phyloP scores from a whole-genome alignment of 2,329 filamentous ascomycete genomes.

The Cyanodermella asteris region DNA sequence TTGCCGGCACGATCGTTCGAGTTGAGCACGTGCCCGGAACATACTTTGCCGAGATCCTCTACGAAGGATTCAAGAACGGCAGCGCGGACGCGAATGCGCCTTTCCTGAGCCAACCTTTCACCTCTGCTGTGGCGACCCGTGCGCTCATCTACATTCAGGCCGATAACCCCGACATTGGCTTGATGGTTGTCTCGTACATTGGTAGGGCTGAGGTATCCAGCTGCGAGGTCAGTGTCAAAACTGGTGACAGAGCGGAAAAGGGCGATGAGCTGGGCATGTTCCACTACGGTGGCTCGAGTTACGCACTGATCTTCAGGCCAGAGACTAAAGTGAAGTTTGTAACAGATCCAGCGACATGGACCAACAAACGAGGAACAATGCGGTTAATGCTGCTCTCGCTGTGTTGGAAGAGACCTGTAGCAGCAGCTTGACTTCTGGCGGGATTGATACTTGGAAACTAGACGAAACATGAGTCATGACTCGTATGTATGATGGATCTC shows the following conservation, averaged over 20 bases:
- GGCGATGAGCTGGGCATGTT: constrained; percentile 59
- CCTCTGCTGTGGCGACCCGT: constrained; percentile 45
- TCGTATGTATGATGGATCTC: no score
- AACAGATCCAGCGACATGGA: no score
- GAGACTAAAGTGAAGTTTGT: constrained; percentile 21
- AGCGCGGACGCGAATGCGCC: constrained; percentile 10
- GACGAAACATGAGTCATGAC: no score
- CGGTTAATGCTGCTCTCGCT: no score
- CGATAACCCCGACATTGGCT: constrained; percentile 42
- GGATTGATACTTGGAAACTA: no score
- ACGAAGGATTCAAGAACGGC: no score
- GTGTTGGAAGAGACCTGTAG: no score
- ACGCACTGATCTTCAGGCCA: constrained; percentile 44
- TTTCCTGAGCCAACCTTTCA: constrained; percentile 37
- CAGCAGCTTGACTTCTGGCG: no score
- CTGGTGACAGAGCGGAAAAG: constrained; percentile 44
- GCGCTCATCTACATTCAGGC: constrained; percentile 50
- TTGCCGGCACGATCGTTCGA: constrained; percentile 37
- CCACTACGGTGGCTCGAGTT: constrained; percentile 53
- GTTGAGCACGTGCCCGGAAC: constrained; percentile 39
- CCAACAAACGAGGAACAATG: no score
- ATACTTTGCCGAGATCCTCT: constrained; percentile 42
- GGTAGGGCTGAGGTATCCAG: constrained; percentile 61
- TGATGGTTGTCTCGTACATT: constrained; percentile 48
- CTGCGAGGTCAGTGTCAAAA: constrained; percentile 46